Evolutionary conservation across 805 yeast genomes (phyloP), one percentile per base, ranked within the genome.

Genomic region (Debaryomyces tyrocola): DNA sequence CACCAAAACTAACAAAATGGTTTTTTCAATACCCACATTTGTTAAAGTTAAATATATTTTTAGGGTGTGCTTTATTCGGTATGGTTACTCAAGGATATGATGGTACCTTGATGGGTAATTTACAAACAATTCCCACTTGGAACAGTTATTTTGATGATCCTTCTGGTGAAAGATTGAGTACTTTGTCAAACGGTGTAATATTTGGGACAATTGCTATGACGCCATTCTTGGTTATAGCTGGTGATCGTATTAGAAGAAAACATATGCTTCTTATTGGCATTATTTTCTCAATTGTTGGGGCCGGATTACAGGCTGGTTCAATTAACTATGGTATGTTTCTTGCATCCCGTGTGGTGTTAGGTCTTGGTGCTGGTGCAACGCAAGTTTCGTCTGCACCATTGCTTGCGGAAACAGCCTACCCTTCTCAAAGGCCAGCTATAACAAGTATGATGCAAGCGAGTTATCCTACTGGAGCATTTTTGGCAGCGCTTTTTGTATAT

Each of bases 321-420:
- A 74, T 63, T 51, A 71, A 66, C 59, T 58, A 53, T 36, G 69
- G 66, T 28, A 68, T 60, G 57, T 66, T 64, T 48, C 75, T 78
- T 55, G 59, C 68, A 49, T 85, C 85, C 10, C 72, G 86, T 63
- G 47, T 81, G 38, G 81, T 60, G 6, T 64, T 60, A 42, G 76
- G 75, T 0, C 12, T 59, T 2, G 7, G 66, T 7, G 52, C 66
- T 37, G 76, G 75, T 3, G 45, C 65, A 20, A 55, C 1, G 75
- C 85, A n/a, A 87, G 82, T 60, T 66, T 82, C 50, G 69, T 83
- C 24, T 83, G 83, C 2, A 74, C 79, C 60, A 61, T 64, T 40
- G 71, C 78, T 45, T 73, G 86, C 57, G 86, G 85, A 59, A 59
- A 70, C 7, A 67, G 81, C 28, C 84, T 78, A 38, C 83, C 83